Evolutionary conservation across 2,329 filamentous ascomycete species (phyloP).

Genomic region (Talaromyces pinophilus): DNA sequence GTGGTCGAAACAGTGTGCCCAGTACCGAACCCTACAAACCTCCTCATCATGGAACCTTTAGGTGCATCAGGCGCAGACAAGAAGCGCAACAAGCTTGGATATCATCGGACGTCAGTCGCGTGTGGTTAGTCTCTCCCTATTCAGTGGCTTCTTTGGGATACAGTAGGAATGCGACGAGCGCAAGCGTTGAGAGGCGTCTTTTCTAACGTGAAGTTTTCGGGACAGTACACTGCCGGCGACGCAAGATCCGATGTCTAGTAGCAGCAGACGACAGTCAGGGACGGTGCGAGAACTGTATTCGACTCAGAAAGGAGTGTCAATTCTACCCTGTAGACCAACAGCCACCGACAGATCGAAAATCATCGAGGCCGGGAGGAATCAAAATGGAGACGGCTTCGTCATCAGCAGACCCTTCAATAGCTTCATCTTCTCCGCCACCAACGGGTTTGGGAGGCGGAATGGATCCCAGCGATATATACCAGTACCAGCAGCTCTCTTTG

Average conservation of each 20-base stretch:
- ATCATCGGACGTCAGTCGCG: slow-evolving; percentile 91
- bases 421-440: slow-evolving; percentile 51
- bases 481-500: slow-evolving; percentile 39
- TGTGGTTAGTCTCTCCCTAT: slow-evolving; percentile 70
- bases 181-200: neutral
- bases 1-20: slow-evolving; percentile 38
- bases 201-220: neutral
- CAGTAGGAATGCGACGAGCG: neutral
- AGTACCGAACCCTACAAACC: slow-evolving; percentile 32
- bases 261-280: slow-evolving; percentile 70
- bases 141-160: slow-evolving; percentile 5
- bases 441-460: slow-evolving; percentile 26
- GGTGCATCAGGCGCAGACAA: slow-evolving; percentile 56
- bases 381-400: slow-evolving; percentile 45
- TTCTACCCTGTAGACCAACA: slow-evolving; percentile 87
- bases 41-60: slow-evolving; percentile 37
- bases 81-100: slow-evolving; percentile 87
- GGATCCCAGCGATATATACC: slow-evolving; percentile 41
- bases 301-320: slow-evolving; percentile 90
- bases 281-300: slow-evolving; percentile 88
- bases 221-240: slow-evolving; percentile 82
- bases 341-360: slow-evolving; percentile 54
- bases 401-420: slow-evolving; percentile 49
- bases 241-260: slow-evolving; percentile 89
- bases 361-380: slow-evolving; percentile 38